A percentile compares a stretch with the other conserved stretches of the same genome.
Evolutionary conservation across 352 stramenopile genomes (phyloP).

Genomic region (Phytophthora colocasiae): DNA sequence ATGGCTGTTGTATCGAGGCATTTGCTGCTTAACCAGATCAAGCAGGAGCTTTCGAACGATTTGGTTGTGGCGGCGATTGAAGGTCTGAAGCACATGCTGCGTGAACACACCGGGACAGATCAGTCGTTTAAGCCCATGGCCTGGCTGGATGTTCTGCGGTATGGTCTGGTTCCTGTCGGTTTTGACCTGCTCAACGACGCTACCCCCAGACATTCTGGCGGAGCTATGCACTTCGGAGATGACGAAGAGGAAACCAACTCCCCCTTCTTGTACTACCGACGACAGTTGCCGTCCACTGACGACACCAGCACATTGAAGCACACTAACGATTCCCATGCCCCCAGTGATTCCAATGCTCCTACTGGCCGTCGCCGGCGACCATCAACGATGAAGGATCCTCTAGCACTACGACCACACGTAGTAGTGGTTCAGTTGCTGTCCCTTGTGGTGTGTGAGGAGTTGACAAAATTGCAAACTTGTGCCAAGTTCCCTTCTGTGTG

Average conservation of each 20-base stretch:
- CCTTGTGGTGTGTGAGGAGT: constrained; percentile 65
- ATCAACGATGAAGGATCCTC: constrained; percentile 67
- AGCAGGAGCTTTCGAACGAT: constrained; percentile 53
- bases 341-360: constrained; percentile 6
- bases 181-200: constrained; percentile 55
- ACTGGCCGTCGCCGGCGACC: constrained; percentile 46
- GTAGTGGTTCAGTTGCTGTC: constrained; percentile 70
- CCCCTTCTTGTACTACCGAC: constrained; percentile 62
- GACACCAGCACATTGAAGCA: constrained; percentile 13
- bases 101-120: constrained; percentile 38
- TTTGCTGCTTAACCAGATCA: constrained; percentile 42
- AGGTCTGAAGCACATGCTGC: constrained; percentile 63
- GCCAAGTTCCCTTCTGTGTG: constrained; percentile 57
- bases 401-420: constrained; percentile 63
- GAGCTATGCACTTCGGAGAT: constrained; percentile 31
- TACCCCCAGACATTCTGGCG: constrained; percentile 9
- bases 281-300: constrained; percentile 45
- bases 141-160: constrained; percentile 70
- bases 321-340: not conserved
- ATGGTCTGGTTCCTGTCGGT: constrained; percentile 63
- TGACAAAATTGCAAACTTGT: constrained; percentile 53
- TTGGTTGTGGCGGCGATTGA: constrained; percentile 51
- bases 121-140: constrained; percentile 46
- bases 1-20: constrained; percentile 62
- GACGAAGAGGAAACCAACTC: constrained; percentile 49